Conservation (phyloP, 306 rosid genomes). For the Dalbergia cultrata region DNA sequence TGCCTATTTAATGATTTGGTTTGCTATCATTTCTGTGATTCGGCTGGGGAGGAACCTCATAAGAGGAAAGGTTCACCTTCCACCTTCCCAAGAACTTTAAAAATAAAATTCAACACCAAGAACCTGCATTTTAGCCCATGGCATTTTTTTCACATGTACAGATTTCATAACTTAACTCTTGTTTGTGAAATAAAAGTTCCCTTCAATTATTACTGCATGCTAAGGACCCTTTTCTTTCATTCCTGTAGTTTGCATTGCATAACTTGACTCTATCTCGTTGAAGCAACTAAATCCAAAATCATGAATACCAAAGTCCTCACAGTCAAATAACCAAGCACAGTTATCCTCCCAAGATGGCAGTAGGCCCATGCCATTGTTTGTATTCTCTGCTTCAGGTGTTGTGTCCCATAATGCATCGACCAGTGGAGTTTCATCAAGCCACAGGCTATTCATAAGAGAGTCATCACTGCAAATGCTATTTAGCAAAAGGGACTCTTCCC, state of each 20-base stretch:
- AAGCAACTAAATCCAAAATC: conserved; percentile 78
- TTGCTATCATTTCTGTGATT: conserved; percentile 45
- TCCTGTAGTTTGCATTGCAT: conserved; percentile 53
- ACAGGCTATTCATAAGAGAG: conserved; percentile 58
- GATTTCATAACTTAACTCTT: conserved; percentile 36
- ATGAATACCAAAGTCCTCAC: conserved; percentile 84
- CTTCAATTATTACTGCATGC: conserved; percentile 31
- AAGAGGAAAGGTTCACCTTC: conserved; percentile 48
- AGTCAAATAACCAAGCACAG: conserved; percentile 76
- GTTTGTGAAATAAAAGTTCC: neutral
- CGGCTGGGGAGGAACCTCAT: conserved; percentile 61
- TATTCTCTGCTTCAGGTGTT: conserved; percentile 36
- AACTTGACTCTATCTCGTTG: conserved; percentile 60
- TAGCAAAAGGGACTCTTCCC: conserved; percentile 60
- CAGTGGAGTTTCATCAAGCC: conserved; percentile 67
- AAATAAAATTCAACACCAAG: conserved; percentile 47
- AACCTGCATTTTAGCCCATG: conserved; percentile 43
- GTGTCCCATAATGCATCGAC: conserved; percentile 71
- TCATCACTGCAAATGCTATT: conserved; percentile 67
- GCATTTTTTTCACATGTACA: conserved; percentile 41
- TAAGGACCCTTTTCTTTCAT: conserved; percentile 52
- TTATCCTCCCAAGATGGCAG: conserved; percentile 66
- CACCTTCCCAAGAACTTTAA: conserved; percentile 55
- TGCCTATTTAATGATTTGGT: conserved; percentile 39
- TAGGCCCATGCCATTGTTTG: conserved; percentile 43